Conservation (phyloP, 768 basidiomycete species). For the Kwoniella europaea region DNA sequence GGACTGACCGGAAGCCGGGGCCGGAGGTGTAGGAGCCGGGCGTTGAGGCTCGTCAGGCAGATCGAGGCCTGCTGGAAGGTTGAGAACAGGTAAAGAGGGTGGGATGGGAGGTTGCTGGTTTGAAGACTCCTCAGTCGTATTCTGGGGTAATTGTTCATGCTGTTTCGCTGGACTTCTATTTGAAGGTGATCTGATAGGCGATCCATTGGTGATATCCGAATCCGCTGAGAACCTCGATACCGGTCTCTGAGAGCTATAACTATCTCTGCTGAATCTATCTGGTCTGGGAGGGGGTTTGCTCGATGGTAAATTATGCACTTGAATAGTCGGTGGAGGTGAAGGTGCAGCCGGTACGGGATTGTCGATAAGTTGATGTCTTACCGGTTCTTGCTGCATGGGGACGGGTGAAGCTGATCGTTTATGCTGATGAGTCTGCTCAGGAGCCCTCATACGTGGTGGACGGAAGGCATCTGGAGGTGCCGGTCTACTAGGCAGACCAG, state of each 20-base stretch:
- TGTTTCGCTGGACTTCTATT: slow-evolving; percentile 25
- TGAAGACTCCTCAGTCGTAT: not conserved
- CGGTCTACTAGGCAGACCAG: slow-evolving; percentile 45
- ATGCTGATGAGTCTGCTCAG: slow-evolving; percentile 30
- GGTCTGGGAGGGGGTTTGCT: slow-evolving; percentile 37
- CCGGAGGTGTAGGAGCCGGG: not conserved
- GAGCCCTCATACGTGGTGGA: slow-evolving; percentile 45
- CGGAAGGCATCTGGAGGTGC: slow-evolving; percentile 59
- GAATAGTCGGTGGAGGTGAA: slow-evolving; percentile 20
- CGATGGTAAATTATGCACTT: slow-evolving; percentile 20
- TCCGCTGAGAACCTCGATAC: slow-evolving; percentile 50
- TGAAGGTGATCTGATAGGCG: slow-evolving; percentile 39
- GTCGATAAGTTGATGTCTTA: slow-evolving; percentile 39
- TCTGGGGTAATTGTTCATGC: slow-evolving; percentile 24
- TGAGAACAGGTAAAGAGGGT: slow-evolving; percentile 30
- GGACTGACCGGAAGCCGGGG: slow-evolving; percentile 8
- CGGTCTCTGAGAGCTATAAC: slow-evolving; percentile 37
- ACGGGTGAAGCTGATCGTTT: slow-evolving; percentile 7
- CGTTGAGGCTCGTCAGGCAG: slow-evolving; percentile 2
- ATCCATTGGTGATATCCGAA: slow-evolving; percentile 48
- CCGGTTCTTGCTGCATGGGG: slow-evolving; percentile 5
- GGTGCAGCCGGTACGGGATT: slow-evolving; percentile 40
- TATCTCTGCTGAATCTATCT: slow-evolving; percentile 45
- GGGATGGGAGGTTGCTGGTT: not conserved
- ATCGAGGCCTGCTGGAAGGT: slow-evolving; percentile 28